Base-by-base conservation (phyloP, 352 stramenopile species). In the Globisporangium spinosum region DNA sequence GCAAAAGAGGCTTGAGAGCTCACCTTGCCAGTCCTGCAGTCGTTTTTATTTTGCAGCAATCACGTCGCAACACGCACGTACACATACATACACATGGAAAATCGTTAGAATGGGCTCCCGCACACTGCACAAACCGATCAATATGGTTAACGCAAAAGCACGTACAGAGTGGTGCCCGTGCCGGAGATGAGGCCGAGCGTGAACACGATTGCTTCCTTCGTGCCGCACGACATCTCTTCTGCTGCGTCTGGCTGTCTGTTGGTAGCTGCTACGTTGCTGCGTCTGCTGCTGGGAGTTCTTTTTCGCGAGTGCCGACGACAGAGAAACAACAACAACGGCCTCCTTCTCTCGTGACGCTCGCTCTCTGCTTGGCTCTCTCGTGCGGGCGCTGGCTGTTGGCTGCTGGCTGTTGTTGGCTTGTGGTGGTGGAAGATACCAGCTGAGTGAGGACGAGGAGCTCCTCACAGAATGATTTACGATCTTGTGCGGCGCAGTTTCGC, bases 121-220 rank as follows among this genome's bases (percentile, higher is more conserved):
- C 55, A 10, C 55, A 59, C 4, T 1, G 32, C n/a, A 6, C 25
- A 15, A 20, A 4, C n/a, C 12, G 57, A 23, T 3, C 23, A 25
- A 34, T 34, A 20, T 2, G 3, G 15, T 15, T 29, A 0, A 17
- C 38, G 38, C 13, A 45, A 68, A 15, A 1, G 25, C 17, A 65
- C 84, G 62, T 85, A 94, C 87, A 95, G 68, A 25, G 87, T 95
- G 29, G 85, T 94, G 71, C 87, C 85, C 17, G 87, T 95, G 76
- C 87, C 87, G 9, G 87, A 93, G 75, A 95, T 67, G 27, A 95
- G 77, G 7, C 87, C 87, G 66, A 95, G 80, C 58, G 73, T 74
- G 64, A 95, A 95, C 61, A 95, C 85, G 49, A 93, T 60, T 58
- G 84, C 77, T 64, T 92, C 85, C 71, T 83, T 87, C 29, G 79